These are phyloP conservation scores for Endothia cerciana DNA, from an alignment of 2,329 filamentous ascomycete genomes.

Conservation along the genomic window DNA sequence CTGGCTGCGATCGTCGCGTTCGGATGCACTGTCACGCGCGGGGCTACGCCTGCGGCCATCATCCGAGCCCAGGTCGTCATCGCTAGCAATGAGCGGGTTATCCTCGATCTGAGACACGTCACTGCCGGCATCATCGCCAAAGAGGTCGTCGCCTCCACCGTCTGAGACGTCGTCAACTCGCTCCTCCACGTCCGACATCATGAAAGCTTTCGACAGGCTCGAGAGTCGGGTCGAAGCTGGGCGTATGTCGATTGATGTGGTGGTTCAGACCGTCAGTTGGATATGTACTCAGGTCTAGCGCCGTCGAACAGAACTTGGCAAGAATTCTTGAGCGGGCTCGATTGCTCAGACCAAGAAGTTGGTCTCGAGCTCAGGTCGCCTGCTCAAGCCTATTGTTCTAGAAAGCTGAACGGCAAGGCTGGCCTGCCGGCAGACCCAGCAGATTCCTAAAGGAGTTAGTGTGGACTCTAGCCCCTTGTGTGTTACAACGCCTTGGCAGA, in stretches of 20 bases:
- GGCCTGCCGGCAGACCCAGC: constrained; percentile 6
- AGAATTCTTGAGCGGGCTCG: neutral
- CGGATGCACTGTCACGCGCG: constrained; percentile 12
- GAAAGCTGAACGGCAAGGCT: constrained; percentile 10
- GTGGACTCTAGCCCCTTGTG: constrained; percentile 10
- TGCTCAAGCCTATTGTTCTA: neutral
- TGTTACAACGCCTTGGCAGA: constrained; percentile 14
- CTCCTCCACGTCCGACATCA: constrained; percentile 63
- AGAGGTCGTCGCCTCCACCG: constrained; percentile 63
- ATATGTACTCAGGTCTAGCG: neutral
- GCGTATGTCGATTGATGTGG: neutral
- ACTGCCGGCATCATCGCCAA: constrained; percentile 64
- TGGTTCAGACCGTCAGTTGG: neutral
- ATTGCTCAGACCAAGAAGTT: neutral
- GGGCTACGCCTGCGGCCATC: constrained; percentile 17
- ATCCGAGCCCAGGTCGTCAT: constrained; percentile 62
- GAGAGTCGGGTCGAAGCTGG: neutral
- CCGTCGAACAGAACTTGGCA: neutral
- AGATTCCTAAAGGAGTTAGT: constrained; percentile 11
- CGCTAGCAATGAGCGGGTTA: constrained; percentile 43
- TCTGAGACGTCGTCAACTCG: constrained; percentile 52
- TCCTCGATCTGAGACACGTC: constrained; percentile 51
- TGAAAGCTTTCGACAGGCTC: constrained; percentile 19
- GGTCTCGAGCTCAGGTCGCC: constrained; percentile 1
- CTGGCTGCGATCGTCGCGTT: constrained; percentile 41